Conservation (phyloP, 345 rosid genomes). For the Eucalyptus tenuipes region DNA sequence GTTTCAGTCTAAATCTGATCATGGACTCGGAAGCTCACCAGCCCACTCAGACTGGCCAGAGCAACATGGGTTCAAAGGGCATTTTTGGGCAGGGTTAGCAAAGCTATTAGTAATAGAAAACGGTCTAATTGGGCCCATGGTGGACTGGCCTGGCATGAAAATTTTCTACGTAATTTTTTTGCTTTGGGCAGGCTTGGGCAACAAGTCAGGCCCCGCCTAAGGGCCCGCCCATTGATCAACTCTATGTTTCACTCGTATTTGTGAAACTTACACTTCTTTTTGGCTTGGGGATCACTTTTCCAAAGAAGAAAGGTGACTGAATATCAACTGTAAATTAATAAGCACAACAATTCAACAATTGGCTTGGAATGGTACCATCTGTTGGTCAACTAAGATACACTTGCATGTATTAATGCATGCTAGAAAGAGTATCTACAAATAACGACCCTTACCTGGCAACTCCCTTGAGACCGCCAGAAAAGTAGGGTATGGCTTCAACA, state of each 20-base stretch:
- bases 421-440: background rate
- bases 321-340: background rate
- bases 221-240: background rate
- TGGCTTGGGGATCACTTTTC: background rate
- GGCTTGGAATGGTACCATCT: background rate
- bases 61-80: background rate
- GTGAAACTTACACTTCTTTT: background rate
- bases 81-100: background rate
- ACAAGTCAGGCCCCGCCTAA: background rate
- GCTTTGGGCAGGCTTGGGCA: background rate
- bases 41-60: background rate
- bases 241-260: background rate
- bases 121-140: background rate
- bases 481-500: conserved; percentile 77
- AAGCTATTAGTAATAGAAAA: background rate
- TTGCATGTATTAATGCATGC: background rate
- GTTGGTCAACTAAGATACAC: background rate
- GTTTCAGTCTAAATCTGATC: background rate
- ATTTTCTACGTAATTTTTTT: background rate
- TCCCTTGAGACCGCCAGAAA: conserved; percentile 90
- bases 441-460: conserved; percentile 62
- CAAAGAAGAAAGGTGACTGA: background rate
- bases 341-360: background rate
- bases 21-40: background rate
- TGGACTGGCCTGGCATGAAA: background rate